These are phyloP conservation scores for Pulveroboletus sp. DNA, from an alignment of 768 basidiomycete species.

Conservation along the genomic window DNA sequence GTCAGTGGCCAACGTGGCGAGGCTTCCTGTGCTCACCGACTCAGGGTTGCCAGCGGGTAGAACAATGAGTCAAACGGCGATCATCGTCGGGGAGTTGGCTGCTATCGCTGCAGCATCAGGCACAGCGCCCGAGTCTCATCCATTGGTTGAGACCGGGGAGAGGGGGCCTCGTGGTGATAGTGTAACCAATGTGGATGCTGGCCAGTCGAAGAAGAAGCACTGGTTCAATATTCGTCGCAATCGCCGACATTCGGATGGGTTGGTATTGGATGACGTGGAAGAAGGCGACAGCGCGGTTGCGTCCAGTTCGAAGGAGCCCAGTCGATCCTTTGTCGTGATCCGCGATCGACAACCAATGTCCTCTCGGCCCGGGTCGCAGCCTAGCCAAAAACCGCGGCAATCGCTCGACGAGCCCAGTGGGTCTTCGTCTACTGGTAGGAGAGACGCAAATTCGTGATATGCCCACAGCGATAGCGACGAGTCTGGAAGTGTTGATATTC, in stretches of 20 bases:
- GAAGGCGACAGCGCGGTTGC: conserved; percentile 23
- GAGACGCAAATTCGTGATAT: conserved; percentile 26
- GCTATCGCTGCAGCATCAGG: conserved; percentile 18
- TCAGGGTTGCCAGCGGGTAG: conserved; percentile 53
- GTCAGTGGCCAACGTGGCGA: conserved; percentile 43
- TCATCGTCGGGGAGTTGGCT: conserved; percentile 62
- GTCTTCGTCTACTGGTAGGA: conserved; percentile 26
- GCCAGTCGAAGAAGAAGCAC: conserved; percentile 56
- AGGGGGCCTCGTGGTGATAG: conserved; percentile 16
- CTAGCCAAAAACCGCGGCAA: conserved; percentile 22
- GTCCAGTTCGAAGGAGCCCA: conserved; percentile 33
- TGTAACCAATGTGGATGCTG: conserved; percentile 36
- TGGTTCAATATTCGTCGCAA: conserved; percentile 64
- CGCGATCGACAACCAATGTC: conserved; percentile 48
- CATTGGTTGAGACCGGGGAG: conserved; percentile 17
- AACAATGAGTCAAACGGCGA: conserved; percentile 78
- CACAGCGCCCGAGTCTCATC: conserved; percentile 16
- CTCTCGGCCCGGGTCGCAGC: conserved; percentile 20
- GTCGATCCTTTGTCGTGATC: conserved; percentile 66
- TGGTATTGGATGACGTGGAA: conserved; percentile 28
- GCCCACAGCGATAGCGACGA: not conserved
- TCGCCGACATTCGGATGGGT: conserved; percentile 57
- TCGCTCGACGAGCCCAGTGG: conserved; percentile 29
- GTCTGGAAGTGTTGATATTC: conserved; percentile 7
- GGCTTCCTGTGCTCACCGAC: conserved; percentile 33